Percentiles rank a stretch among this genome's conserved stretches.
Evolutionary conservation across 768 basidiomycete genomes (phyloP).

Genomic region (Russula lepida): DNA sequence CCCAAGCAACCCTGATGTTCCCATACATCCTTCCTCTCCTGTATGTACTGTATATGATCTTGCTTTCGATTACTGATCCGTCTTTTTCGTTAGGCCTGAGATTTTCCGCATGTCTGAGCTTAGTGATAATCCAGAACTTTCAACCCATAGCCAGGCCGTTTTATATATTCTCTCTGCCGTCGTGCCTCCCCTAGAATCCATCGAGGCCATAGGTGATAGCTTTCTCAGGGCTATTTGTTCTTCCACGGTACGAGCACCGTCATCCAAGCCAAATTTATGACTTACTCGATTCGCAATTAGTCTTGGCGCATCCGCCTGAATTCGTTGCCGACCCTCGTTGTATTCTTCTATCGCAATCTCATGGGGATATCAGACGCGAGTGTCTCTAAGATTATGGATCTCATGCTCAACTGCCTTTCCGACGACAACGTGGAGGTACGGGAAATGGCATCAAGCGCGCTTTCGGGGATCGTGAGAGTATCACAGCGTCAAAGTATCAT

Average conservation of each 20-base stretch:
- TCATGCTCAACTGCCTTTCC: constrained; percentile 71
- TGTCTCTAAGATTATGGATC: constrained; percentile 69
- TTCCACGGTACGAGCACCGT: constrained; percentile 48
- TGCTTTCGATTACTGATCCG: constrained; percentile 8
- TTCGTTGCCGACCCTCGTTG: constrained; percentile 77
- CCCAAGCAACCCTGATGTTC: constrained; percentile 66
- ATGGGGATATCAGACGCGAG: constrained; percentile 61
- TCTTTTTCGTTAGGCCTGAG: constrained; percentile 52
- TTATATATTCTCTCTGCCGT: constrained; percentile 77
- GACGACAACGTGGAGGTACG: constrained; percentile 93
- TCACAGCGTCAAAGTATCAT: constrained; percentile 85
- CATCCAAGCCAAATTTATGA: constrained; percentile 9
- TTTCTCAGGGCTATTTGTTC: constrained; percentile 68
- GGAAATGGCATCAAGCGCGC: constrained; percentile 79
- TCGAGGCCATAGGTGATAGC: constrained; percentile 49
- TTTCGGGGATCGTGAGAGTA: constrained; percentile 81
- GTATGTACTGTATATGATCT: constrained; percentile 36
- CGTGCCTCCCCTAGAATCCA: constrained; percentile 59
- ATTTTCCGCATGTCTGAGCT: constrained; percentile 86
- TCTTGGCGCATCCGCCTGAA: constrained; percentile 89
- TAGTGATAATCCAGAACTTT: constrained; percentile 76
- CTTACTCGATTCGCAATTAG: constrained; percentile 31
- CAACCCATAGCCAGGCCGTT: constrained; percentile 71
- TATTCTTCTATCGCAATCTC: constrained; percentile 88
- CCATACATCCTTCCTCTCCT: constrained; percentile 71